phyloP scores from a whole-genome alignment of 1,284 basidiomycete genomes.

The Apiotrichum mycotoxinovorans region DNA sequence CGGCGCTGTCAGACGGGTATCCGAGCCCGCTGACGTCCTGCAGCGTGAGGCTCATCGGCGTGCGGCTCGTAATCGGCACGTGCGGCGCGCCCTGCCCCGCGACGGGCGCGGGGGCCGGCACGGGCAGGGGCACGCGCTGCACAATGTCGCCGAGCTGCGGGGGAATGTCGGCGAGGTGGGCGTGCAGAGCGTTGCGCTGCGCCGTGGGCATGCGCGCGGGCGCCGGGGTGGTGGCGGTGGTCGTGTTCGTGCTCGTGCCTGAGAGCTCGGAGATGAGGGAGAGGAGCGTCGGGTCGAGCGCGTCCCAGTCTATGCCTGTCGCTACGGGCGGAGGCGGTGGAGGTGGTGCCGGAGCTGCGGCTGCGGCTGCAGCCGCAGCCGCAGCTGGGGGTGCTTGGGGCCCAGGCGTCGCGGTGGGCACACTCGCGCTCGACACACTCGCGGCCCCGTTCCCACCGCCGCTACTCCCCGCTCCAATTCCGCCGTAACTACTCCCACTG shows the following conservation, averaged over 20 bases:
- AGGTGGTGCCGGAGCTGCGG: no score
- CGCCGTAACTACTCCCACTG: no score
- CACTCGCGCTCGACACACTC: no score
- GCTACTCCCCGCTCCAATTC: no score
- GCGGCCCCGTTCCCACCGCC: no score
- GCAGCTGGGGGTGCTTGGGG: no score
- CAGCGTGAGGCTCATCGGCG: background rate
- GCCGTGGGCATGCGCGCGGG: background rate
- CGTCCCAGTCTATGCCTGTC: conserved; percentile 31
- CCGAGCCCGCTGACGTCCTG: no score
- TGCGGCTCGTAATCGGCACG: background rate
- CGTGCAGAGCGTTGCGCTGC: background rate
- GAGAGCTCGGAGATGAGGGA: conserved; percentile 29
- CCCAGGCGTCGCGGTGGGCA: no score
- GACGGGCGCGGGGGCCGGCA: background rate
- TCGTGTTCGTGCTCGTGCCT: background rate
- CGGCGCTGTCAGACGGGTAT: no score
- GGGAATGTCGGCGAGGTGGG: background rate
- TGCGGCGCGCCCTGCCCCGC: background rate
- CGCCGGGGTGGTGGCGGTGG: background rate
- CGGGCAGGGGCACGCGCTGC: conserved; percentile 1
- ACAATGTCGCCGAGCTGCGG: background rate
- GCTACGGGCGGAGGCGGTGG: background rate
- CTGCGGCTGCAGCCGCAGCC: no score
- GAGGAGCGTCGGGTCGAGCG: conserved; percentile 37